Percentiles rank a stretch among this genome's conserved stretches.
phyloP scores from a whole-genome alignment of 1,139 yeast species.

The Kodamaea suecica region DNA sequence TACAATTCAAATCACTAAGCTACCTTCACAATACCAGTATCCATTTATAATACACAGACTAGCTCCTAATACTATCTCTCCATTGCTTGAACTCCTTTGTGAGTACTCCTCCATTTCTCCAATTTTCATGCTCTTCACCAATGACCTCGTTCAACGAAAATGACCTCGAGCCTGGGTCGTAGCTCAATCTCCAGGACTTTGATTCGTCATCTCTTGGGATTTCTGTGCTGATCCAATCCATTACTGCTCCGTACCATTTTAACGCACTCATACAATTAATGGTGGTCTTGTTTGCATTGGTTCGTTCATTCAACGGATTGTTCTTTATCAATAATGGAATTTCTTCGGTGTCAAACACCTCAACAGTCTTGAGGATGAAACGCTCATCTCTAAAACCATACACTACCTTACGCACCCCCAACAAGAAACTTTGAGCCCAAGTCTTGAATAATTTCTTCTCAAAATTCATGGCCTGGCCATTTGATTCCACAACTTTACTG shows the following conservation, averaged over 20 bases:
- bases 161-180: slow-evolving; percentile 32
- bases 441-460: slow-evolving; percentile 71
- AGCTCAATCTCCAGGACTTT: slow-evolving; percentile 31
- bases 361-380: slow-evolving; percentile 61
- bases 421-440: slow-evolving; percentile 92
- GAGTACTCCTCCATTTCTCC: slow-evolving; percentile 42
- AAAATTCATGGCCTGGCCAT: slow-evolving; percentile 54
- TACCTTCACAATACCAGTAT: too few species aligned
- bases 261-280: slow-evolving; percentile 73
- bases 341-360: slow-evolving; percentile 73
- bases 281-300: slow-evolving; percentile 22
- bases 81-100: slow-evolving; percentile 58
- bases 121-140: slow-evolving; percentile 24
- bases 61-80: slow-evolving; percentile 35
- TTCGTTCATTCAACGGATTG: slow-evolving; percentile 26
- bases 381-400: slow-evolving; percentile 85
- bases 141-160: slow-evolving; percentile 29
- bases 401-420: slow-evolving; percentile 74
- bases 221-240: slow-evolving; percentile 67
- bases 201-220: slow-evolving; percentile 48
- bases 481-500: slow-evolving; percentile 49
- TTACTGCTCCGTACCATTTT: slow-evolving; percentile 80
- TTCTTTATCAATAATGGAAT: slow-evolving; percentile 61
- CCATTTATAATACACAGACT: too few species aligned
- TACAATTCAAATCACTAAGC: too few species aligned